Conservation (phyloP, 257 asterid species). For the Petunia axillaris region DNA sequence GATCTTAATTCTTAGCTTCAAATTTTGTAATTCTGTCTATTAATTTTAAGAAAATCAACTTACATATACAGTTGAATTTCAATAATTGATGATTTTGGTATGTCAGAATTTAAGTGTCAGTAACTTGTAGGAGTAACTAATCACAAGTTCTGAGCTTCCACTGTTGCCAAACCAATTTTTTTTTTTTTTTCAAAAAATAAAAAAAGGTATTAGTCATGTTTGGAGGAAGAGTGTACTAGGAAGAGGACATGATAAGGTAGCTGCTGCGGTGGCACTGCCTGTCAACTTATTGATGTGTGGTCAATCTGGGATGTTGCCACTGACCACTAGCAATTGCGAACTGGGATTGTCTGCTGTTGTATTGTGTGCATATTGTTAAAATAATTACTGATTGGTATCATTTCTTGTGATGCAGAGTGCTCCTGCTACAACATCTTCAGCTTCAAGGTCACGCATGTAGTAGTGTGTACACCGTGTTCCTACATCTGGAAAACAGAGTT, state of each 20-base stretch:
- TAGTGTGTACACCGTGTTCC: conserved; percentile 14
- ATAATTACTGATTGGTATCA: conserved; percentile 10
- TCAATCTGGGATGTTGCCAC: conserved; percentile 8
- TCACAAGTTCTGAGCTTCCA: not conserved
- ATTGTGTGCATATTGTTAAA: not conserved
- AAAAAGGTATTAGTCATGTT: not conserved
- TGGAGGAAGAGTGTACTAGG: conserved; percentile 4
- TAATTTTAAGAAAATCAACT: not conserved
- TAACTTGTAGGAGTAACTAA: not conserved
- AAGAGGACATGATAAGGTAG: not conserved
- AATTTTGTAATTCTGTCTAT: not conserved
- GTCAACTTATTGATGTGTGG: not conserved
- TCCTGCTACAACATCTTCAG: conserved; percentile 52
- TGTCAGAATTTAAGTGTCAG: not conserved
- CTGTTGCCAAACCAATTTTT: conserved; percentile 21
- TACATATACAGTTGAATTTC: conserved; percentile 21
- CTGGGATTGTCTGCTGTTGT: not conserved
- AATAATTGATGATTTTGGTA: not conserved
- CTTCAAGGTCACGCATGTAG: conserved; percentile 72
- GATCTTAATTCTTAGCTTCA: not conserved
- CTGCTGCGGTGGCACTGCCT: not conserved
- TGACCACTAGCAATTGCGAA: not conserved
- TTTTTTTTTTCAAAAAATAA: too few relatives aligned
- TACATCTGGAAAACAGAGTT: conserved; percentile 12
- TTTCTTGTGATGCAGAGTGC: conserved; percentile 68